Evolutionary conservation across 2,329 filamentous ascomycete species (phyloP).

Genomic region (Catunica adiposa): DNA sequence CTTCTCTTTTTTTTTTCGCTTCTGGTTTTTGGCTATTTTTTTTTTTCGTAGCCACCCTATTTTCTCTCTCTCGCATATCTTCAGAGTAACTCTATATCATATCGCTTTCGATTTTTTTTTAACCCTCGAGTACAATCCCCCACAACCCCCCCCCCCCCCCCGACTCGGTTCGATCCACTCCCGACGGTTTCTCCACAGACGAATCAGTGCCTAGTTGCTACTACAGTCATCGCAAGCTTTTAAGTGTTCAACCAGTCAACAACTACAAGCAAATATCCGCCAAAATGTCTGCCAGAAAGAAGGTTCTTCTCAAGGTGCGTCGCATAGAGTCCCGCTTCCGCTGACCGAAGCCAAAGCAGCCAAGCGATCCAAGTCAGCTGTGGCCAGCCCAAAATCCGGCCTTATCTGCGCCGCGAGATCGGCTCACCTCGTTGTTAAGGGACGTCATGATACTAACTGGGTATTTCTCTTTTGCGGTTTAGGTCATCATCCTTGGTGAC

Average conservation of each 20-base stretch:
- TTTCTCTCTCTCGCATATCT: constrained; percentile 4
- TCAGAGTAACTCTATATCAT: background rate
- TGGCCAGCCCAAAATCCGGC: background rate
- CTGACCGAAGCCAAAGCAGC: background rate
- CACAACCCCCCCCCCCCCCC: too few relatives aligned
- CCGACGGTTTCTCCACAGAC: background rate
- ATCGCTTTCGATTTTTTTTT: background rate
- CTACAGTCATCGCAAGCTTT: background rate
- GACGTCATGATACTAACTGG: constrained; percentile 2
- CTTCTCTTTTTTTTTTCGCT: constrained; percentile 4
- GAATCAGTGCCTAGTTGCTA: background rate
- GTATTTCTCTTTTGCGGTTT: constrained; percentile 10
- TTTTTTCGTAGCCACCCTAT: background rate
- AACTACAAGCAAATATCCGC: constrained; percentile 4
- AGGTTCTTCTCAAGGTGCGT: constrained; percentile 73
- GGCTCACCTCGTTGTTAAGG: background rate
- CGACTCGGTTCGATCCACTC: background rate
- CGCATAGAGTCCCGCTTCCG: background rate
- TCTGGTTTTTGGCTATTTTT: background rate
- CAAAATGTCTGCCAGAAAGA: constrained; percentile 68
- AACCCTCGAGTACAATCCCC: background rate
- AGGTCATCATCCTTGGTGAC: constrained; percentile 98
- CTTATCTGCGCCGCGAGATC: background rate
- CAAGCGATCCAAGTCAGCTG: background rate
- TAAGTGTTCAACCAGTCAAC: background rate